Percentiles rank a stretch among this genome's conserved stretches.
Evolutionary conservation across 2,329 filamentous ascomycete species (phyloP).

Genomic region (Trichoderma sp.): DNA sequence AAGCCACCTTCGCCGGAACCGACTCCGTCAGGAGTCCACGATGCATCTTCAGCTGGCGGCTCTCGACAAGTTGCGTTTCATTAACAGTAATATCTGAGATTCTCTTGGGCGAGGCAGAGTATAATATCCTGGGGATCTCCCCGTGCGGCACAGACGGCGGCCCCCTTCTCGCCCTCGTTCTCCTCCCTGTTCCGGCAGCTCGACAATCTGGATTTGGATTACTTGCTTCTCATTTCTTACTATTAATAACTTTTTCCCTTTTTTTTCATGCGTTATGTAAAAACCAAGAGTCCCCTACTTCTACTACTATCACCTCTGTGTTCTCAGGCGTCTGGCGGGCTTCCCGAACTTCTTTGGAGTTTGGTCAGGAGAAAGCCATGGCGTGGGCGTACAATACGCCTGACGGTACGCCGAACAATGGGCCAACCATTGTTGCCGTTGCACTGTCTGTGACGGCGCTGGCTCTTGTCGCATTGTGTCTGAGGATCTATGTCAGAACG

Average conservation of each 20-base stretch:
- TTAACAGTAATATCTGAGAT: neutral
- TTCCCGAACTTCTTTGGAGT: neutral
- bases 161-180: neutral
- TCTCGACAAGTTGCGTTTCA: neutral
- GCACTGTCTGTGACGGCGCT: constrained; percentile 30
- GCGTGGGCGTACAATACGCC: constrained; percentile 38
- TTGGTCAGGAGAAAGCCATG: constrained; percentile 25
- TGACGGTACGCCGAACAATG: constrained; percentile 34
- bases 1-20: neutral
- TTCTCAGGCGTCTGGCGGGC: neutral
- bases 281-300: neutral
- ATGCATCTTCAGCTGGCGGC: neutral
- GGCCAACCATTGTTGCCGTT: constrained; percentile 32
- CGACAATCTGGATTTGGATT: neutral
- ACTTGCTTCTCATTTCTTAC: neutral
- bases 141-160: neutral
- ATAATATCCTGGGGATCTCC: neutral
- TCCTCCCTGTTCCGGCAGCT: neutral
- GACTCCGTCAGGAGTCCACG: neutral
- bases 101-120: neutral
- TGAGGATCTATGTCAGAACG: constrained; percentile 36
- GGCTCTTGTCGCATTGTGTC: constrained; percentile 31
- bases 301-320: neutral
- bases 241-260: neutral
- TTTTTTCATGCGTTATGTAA: neutral